A percentile compares a stretch with the other conserved stretches of the same genome.
Evolutionary conservation across 108 stramenopile species (phyloP).

Genomic region (Fragilaria radians): DNA sequence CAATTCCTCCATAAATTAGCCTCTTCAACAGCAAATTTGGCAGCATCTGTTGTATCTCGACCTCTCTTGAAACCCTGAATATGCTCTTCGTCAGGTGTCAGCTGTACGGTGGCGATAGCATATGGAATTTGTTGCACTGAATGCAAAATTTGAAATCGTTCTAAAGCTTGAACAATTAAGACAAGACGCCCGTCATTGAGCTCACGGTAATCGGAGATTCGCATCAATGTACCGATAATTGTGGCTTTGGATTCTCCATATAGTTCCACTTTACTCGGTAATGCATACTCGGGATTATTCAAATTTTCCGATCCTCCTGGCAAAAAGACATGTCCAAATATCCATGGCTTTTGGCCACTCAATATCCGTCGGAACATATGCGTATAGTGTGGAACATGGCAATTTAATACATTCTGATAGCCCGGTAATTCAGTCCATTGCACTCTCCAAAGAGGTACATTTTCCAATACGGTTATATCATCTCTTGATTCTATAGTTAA

Average conservation of each 20-base stretch:
- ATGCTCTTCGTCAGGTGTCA: slow-evolving; percentile 35
- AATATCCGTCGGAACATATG: slow-evolving; percentile 54
- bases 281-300: slow-evolving; percentile 16
- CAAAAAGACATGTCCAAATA: slow-evolving; percentile 39
- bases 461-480: not conserved
- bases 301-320: slow-evolving; percentile 23
- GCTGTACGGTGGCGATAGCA: slow-evolving; percentile 28
- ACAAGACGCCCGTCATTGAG: slow-evolving; percentile 36
- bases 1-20: not conserved
- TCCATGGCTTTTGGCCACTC: slow-evolving; percentile 28
- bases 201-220: slow-evolving; percentile 35
- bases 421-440: slow-evolving; percentile 39
- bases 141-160: slow-evolving; percentile 21
- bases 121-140: slow-evolving; percentile 22
- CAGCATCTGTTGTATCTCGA: not conserved
- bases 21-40: not conserved
- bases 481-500: not conserved
- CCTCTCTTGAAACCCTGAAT: slow-evolving; percentile 3
- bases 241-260: not conserved
- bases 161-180: slow-evolving; percentile 38
- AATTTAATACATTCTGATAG: slow-evolving; percentile 50
- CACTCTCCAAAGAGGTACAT: slow-evolving; percentile 20
- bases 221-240: slow-evolving; percentile 26
- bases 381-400: slow-evolving; percentile 44
- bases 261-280: not conserved